Percentiles rank a stretch among this genome's conserved stretches.
Evolutionary conservation across 495 filamentous ascomycete species (phyloP).

Genomic region (Aspergillus ellipticus): DNA sequence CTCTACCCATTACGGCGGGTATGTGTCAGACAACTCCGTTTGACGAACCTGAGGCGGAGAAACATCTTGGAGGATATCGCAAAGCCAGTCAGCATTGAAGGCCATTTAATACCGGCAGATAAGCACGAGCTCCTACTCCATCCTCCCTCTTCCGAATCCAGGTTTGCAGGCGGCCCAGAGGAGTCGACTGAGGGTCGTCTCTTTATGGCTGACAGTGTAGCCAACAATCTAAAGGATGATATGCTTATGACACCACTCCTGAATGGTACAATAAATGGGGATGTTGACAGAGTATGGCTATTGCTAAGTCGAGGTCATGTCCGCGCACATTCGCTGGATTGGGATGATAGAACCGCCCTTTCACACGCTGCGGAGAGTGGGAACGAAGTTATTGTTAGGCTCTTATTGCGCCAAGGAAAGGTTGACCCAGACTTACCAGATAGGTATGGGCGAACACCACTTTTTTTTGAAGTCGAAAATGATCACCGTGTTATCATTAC

Average conservation of each 20-base stretch:
- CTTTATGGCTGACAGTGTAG: too few species aligned
- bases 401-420: slow-evolving; percentile 1
- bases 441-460: background rate
- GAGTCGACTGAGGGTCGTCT: too few species aligned
- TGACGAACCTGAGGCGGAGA: too few species aligned
- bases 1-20: background rate
- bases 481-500: background rate
- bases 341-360: background rate
- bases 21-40: slow-evolving; percentile 2
- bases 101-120: too few species aligned
- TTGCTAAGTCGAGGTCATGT: background rate
- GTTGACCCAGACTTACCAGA: background rate
- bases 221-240: too few species aligned
- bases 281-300: slow-evolving; percentile 1
- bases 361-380: slow-evolving; percentile 9
- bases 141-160: too few species aligned
- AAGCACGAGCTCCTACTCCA: too few species aligned
- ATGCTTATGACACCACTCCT: too few species aligned
- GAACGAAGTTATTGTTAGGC: slow-evolving; percentile 2
- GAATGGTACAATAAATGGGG: background rate
- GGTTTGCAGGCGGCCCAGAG: too few species aligned
- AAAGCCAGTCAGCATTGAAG: too few species aligned
- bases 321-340: background rate
- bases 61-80: too few species aligned
- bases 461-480: background rate